These are phyloP conservation scores for Hippophae tibetana DNA, from an alignment of 306 rosid genomes.

Conservation along the genomic window DNA sequence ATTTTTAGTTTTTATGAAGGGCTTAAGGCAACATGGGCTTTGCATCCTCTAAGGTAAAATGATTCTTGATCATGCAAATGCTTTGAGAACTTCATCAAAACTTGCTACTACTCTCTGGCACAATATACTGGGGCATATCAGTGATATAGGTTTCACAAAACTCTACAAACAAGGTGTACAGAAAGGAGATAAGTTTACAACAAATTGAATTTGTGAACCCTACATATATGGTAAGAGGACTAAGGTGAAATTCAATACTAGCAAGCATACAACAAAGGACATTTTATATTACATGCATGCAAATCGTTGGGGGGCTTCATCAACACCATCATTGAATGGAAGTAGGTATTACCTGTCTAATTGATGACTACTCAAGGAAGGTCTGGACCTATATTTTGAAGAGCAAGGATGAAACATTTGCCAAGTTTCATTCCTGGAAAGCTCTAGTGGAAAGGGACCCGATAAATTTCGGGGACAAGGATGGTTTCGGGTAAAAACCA, in stretches of 20 bases:
- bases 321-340: background rate
- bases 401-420: background rate
- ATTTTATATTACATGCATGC: background rate
- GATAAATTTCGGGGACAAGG: too few species aligned
- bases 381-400: too few species aligned
- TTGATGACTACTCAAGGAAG: background rate
- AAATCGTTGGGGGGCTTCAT: background rate
- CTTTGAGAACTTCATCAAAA: background rate
- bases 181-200: too few species aligned
- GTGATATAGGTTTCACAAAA: background rate
- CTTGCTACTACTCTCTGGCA: background rate
- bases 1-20: background rate
- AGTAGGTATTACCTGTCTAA: too few species aligned
- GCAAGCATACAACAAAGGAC: too few species aligned
- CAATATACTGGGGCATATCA: background rate
- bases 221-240: background rate
- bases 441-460: background rate
- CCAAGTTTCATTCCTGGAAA: background rate
- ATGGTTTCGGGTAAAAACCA: too few species aligned
- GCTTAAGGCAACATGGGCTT: background rate
- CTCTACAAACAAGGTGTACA: background rate
- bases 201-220: background rate
- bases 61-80: background rate
- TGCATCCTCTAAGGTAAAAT: too few species aligned
- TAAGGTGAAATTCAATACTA: background rate